These are phyloP conservation scores for Zygoascus bituminiphila DNA, from an alignment of 805 yeast species.

Conservation along the genomic window DNA sequence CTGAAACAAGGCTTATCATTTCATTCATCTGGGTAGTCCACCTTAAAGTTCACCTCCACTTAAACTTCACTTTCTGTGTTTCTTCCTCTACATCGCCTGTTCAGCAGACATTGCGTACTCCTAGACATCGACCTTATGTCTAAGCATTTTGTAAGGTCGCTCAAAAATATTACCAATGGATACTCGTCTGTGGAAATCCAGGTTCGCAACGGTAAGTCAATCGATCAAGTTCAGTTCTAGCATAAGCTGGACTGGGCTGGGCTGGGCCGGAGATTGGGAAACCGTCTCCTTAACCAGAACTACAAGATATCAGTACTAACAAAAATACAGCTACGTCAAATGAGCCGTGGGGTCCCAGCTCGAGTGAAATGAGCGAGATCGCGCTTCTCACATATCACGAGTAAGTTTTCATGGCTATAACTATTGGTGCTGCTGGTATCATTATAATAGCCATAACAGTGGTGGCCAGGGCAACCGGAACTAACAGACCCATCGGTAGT, in stretches of 20 bases:
- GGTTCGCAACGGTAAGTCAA: slow-evolving; percentile 53
- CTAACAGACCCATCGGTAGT: slow-evolving; percentile 5
- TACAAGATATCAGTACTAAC: background rate
- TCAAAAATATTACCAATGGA: slow-evolving; percentile 84
- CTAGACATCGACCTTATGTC: slow-evolving; percentile 7
- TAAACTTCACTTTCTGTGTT: no score
- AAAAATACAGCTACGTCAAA: slow-evolving; percentile 56
- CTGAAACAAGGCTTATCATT: no score
- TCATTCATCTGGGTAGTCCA: no score
- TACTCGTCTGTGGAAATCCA: slow-evolving; percentile 76
- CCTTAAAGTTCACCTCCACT: no score
- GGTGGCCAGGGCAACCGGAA: background rate
- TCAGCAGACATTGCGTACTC: no score
- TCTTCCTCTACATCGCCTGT: no score
- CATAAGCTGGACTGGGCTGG: no score
- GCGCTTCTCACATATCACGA: slow-evolving; percentile 63
- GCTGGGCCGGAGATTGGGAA: no score
- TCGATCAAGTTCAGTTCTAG: background rate
- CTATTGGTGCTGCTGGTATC: background rate
- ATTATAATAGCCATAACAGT: background rate
- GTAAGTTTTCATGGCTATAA: slow-evolving; percentile 9
- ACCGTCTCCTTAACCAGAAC: background rate
- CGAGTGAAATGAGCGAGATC: slow-evolving; percentile 72
- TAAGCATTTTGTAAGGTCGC: slow-evolving; percentile 66
- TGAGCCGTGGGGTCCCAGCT: slow-evolving; percentile 73